Evolutionary conservation across 805 yeast genomes (phyloP), one percentile per base, ranked within the genome.

Genomic region (Saccharomyces jurei): DNA sequence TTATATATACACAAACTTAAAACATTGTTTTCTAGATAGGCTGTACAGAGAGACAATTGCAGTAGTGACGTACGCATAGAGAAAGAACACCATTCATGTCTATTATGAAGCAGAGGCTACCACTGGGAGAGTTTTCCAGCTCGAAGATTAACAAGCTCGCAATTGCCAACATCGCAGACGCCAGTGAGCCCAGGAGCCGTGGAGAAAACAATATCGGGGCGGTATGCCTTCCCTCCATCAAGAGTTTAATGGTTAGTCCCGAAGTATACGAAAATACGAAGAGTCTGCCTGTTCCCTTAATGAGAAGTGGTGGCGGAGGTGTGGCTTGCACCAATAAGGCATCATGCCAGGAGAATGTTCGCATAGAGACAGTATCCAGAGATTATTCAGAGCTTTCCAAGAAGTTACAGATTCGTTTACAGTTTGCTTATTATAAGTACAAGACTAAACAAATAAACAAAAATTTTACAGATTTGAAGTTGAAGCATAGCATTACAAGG

Each of bases 401-500:
- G 50, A 72, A 71, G 59, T 70, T 81, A 55, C 75, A 77, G 59
- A 67, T 76, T 55, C 74, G 81, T 58, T 66, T 81, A 26, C 77
- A 77, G 59, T 61, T 80, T 50, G 84, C 84, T 1, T 77, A 77
- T 60, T 80, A 74, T 64, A 81, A 80, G 60, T 74, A 76, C 47
- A 72, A 72, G 53, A 79, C 83, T 1, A 74, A 78, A 58, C 83
- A 80, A 62, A 68, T 60, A n/a, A 57, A 56, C 48, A 46, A 56
- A 26, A 61, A 57, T 41, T 61, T 62, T 50, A 53, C 51, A 21
- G 61, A 63, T 32, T 31, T 61, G n/a, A 62, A 61, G 31, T 62
- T 60, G 44, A 52, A 44, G 14, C 25, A 26, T 21, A 46, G 30
- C 21, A 26, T 46, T 8, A 27, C 30, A 22, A 46, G 17, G 30